A percentile compares a stretch with the other conserved stretches of the same genome.
Evolutionary conservation across 2,329 filamentous ascomycete species (phyloP).

Genomic region (Colletotrichum orchidophilum): DNA sequence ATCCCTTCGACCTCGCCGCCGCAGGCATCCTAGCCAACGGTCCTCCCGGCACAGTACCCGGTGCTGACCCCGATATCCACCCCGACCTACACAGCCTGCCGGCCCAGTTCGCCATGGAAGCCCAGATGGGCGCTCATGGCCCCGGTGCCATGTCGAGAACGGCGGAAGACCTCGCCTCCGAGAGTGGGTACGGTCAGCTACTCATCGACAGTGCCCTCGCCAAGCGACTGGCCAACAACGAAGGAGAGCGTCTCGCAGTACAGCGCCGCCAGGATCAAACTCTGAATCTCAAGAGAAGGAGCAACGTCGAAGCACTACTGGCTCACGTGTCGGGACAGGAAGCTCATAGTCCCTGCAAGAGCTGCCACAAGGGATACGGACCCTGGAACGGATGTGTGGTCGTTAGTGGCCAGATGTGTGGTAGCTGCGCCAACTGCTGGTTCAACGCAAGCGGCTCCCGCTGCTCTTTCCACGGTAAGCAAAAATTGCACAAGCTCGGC

Average conservation of each 20-base stretch:
- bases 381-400: conserved; percentile 68
- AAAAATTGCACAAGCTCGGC: neutral
- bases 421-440: conserved; percentile 71
- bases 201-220: conserved; percentile 63
- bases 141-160: conserved; percentile 39
- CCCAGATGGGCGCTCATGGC: conserved; percentile 33
- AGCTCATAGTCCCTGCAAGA: conserved; percentile 62
- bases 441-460: conserved; percentile 69
- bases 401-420: conserved; percentile 68
- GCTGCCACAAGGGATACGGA: conserved; percentile 68
- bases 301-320: conserved; percentile 68
- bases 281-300: conserved; percentile 65
- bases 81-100: conserved; percentile 40
- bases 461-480: conserved; percentile 68
- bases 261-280: conserved; percentile 64
- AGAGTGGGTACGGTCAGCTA: conserved; percentile 57
- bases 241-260: conserved; percentile 58
- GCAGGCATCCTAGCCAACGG: conserved; percentile 45
- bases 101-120: conserved; percentile 36
- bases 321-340: conserved; percentile 64
- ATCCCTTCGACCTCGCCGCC: conserved; percentile 42
- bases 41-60: conserved; percentile 33
- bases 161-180: conserved; percentile 57
- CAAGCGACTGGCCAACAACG: conserved; percentile 61
- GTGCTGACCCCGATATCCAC: conserved; percentile 37